Percentiles rank a stretch among this genome's conserved stretches.
Conservation (phyloP, 345 rosid genomes). For the Adansonia digitata region DNA sequence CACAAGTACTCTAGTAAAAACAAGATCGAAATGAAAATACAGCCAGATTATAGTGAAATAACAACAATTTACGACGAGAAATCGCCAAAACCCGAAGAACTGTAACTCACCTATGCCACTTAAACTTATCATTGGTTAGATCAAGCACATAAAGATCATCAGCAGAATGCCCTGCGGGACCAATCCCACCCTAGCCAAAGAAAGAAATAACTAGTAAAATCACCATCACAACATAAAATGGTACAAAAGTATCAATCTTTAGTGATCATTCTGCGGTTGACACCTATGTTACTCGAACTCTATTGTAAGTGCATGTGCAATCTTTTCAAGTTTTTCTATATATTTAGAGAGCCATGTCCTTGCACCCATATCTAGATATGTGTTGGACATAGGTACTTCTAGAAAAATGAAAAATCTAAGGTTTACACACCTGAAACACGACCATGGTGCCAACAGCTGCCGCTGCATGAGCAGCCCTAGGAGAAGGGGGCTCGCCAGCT, state of each 20-base stretch:
- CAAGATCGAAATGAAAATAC: not conserved
- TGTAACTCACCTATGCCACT: constrained; percentile 87
- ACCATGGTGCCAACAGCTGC: constrained; percentile 99
- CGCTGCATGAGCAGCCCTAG: constrained; percentile 95
- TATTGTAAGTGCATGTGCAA: no score
- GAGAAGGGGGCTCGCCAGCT: constrained; percentile 97
- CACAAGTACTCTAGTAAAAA: constrained; percentile 74
- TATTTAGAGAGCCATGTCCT: no score
- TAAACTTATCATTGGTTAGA: constrained; percentile 86
- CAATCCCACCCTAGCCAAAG: constrained; percentile 83
- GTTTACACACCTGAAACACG: constrained; percentile 80
- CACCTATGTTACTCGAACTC: no score
- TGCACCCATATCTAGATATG: no score
- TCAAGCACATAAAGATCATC: constrained; percentile 99
- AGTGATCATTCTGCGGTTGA: not conserved
- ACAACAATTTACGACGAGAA: not conserved
- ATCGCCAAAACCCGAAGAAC: not conserved
- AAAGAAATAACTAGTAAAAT: constrained; percentile 12
- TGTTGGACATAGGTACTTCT: no score
- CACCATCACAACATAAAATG: not conserved
- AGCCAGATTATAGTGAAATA: constrained; percentile 15
- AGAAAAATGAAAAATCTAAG: no score
- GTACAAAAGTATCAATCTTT: not conserved
- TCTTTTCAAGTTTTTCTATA: no score
- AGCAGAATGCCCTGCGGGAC: constrained; percentile 98